A percentile compares a stretch with the other conserved stretches of the same genome.
These are phyloP conservation scores for Thielaviopsis populi DNA, from an alignment of 2,329 filamentous ascomycete species.

Conservation along the genomic window DNA sequence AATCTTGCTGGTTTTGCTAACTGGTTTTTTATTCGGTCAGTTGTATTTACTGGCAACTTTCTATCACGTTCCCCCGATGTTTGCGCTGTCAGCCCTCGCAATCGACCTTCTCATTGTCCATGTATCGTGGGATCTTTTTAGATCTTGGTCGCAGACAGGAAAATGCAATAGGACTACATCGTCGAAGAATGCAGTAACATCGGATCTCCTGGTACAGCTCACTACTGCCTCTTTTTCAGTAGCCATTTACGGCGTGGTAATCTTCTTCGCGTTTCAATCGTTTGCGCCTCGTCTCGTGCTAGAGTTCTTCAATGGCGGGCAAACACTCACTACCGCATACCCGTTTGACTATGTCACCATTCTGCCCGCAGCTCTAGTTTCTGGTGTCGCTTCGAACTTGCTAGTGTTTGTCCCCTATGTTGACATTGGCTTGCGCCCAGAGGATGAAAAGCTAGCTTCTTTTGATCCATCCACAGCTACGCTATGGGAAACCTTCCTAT, in stretches of 20 bases:
- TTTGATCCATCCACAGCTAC: constrained; percentile 53
- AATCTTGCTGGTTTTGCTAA: not conserved
- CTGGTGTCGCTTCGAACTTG: constrained; percentile 55
- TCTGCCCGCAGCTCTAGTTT: constrained; percentile 40
- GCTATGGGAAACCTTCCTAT: constrained; percentile 53
- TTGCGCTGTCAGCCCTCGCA: constrained; percentile 43
- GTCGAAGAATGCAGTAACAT: constrained; percentile 52
- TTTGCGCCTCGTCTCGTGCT: constrained; percentile 60
- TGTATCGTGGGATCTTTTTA: not conserved
- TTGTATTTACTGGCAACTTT: constrained; percentile 64
- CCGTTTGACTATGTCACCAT: constrained; percentile 45
- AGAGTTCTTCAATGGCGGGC: constrained; percentile 57
- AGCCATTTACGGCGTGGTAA: constrained; percentile 56
- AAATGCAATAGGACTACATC: constrained; percentile 34
- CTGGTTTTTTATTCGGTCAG: constrained; percentile 24
- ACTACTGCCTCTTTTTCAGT: constrained; percentile 55
- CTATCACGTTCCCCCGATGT: constrained; percentile 51
- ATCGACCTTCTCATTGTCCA: not conserved
- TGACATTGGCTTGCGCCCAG: constrained; percentile 33
- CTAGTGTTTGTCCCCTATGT: constrained; percentile 65
- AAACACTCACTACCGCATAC: constrained; percentile 53
- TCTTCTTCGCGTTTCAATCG: constrained; percentile 54
- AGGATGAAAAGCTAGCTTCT: constrained; percentile 33
- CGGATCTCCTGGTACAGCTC: constrained; percentile 45
- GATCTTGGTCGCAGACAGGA: not conserved